A percentile compares a stretch with the other conserved stretches of the same genome.
phyloP scores from a whole-genome alignment of 768 basidiomycete species.

The Holtermanniella nyarrowii region DNA sequence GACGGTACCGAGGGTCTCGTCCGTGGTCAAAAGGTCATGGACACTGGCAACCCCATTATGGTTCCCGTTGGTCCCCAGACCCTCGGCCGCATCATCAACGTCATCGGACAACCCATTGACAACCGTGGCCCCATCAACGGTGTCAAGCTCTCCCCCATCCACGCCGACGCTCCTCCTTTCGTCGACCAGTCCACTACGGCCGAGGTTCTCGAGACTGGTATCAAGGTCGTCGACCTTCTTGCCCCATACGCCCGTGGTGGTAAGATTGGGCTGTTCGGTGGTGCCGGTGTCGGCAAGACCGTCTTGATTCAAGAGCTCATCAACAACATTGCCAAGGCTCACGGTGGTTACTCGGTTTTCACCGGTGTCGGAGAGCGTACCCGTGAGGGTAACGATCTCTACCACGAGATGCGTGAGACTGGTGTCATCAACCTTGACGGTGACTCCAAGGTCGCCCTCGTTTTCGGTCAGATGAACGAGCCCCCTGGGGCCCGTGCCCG shows the following conservation, averaged over 20 bases:
- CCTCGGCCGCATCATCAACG: constrained; percentile 99
- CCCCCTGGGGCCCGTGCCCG: constrained; percentile 99
- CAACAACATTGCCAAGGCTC: constrained; percentile 99
- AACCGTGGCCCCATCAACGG: constrained; percentile 98
- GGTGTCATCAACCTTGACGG: constrained; percentile 99
- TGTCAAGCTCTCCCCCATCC: constrained; percentile 80
- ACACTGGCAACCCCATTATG: constrained; percentile 91
- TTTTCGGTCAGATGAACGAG: constrained; percentile 99
- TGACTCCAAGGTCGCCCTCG: constrained; percentile 99
- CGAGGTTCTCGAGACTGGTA: constrained; percentile 98
- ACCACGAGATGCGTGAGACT: constrained; percentile 86
- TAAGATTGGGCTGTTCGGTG: constrained; percentile 99
- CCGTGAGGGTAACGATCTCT: constrained; percentile 89
- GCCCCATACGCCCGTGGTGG: constrained; percentile 99
- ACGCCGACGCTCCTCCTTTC: constrained; percentile 93
- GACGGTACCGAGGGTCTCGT: constrained; percentile 99
- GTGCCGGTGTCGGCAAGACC: constrained; percentile 99
- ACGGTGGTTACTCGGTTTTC: constrained; percentile 99
- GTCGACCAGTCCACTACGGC: constrained; percentile 98
- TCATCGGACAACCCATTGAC: constrained; percentile 99
- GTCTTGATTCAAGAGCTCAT: constrained; percentile 99
- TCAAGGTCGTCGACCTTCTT: constrained; percentile 99
- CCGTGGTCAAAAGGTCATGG: constrained; percentile 92
- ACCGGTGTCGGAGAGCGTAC: constrained; percentile 98
- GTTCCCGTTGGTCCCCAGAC: constrained; percentile 92